These are phyloP conservation scores for Kwoniella dendrophila DNA, from an alignment of 768 basidiomycete genomes.

Conservation along the genomic window DNA sequence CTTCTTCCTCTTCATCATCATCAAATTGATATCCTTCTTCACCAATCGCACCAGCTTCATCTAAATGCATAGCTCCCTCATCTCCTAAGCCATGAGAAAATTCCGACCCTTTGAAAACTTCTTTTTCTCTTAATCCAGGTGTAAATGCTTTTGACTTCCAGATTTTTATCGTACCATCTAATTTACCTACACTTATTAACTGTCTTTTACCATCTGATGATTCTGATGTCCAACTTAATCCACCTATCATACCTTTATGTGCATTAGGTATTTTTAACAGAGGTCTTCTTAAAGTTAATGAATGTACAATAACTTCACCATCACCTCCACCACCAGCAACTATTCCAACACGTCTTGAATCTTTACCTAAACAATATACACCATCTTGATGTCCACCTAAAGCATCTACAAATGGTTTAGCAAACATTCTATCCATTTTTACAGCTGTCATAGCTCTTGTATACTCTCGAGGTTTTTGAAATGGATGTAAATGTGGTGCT, in stretches of 20 bases:
- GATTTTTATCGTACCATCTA: constrained; percentile 55
- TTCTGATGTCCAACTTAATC: constrained; percentile 55
- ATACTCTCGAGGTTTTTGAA: constrained; percentile 87
- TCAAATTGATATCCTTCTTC: constrained; percentile 35
- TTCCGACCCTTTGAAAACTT: constrained; percentile 50
- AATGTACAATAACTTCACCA: constrained; percentile 87
- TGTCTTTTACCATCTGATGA: constrained; percentile 50
- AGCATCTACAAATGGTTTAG: constrained; percentile 90
- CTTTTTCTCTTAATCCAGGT: constrained; percentile 50
- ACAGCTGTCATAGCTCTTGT: constrained; percentile 90
- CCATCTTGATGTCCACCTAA: constrained; percentile 93
- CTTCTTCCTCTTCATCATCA: constrained; percentile 52
- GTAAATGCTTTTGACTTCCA: constrained; percentile 54
- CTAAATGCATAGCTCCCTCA: constrained; percentile 48
- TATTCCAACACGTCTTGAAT: constrained; percentile 69
- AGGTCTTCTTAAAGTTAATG: constrained; percentile 51
- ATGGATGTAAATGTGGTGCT: constrained; percentile 93
- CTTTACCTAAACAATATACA: constrained; percentile 77
- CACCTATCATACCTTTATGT: constrained; percentile 56
- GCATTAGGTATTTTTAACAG: constrained; percentile 55
- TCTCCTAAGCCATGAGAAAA: constrained; percentile 26
- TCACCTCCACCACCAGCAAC: constrained; percentile 95
- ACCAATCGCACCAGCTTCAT: constrained; percentile 43
- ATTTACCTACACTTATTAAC: constrained; percentile 53
- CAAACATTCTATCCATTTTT: constrained; percentile 95